Evolutionary conservation across 352 stramenopile species (phyloP).

Genomic region (Sclerospora graminicola): DNA sequence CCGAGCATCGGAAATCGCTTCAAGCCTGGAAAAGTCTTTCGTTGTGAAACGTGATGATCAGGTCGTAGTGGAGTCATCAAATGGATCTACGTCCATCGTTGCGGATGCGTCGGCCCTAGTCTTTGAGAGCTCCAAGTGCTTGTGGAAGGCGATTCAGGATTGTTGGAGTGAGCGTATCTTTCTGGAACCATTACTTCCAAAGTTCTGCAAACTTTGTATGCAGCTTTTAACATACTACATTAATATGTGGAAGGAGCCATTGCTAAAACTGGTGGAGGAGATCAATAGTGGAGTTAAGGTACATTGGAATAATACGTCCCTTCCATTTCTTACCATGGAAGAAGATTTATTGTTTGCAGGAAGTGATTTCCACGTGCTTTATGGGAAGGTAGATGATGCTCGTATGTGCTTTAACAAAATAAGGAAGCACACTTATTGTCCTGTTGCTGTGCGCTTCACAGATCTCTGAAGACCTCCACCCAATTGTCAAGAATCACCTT

Average conservation of each 20-base stretch:
- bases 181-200: conserved; percentile 39
- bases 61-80: conserved; percentile 1
- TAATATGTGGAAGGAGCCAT: conserved; percentile 37
- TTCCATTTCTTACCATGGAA: conserved; percentile 36
- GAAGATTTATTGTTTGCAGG: conserved; percentile 64
- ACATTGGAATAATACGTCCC: conserved; percentile 27
- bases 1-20: conserved; percentile 41
- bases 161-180: conserved; percentile 59
- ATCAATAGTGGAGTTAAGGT: conserved; percentile 39
- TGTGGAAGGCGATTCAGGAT: conserved; percentile 39
- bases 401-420: background rate
- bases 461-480: conserved; percentile 42
- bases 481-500: conserved; percentile 23
- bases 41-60: conserved; percentile 20
- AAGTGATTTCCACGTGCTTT: conserved; percentile 63
- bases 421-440: background rate
- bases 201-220: conserved; percentile 60
- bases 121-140: conserved; percentile 38
- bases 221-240: conserved; percentile 61
- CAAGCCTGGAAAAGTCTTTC: conserved; percentile 42
- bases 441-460: conserved; percentile 11
- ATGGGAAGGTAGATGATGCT: conserved; percentile 29
- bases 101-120: conserved; percentile 10
- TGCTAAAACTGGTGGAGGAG: conserved; percentile 30
- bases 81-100: background rate